Base-by-base conservation (phyloP, 495 filamentous ascomycete genomes). In the Aspergillus baeticus region DNA sequence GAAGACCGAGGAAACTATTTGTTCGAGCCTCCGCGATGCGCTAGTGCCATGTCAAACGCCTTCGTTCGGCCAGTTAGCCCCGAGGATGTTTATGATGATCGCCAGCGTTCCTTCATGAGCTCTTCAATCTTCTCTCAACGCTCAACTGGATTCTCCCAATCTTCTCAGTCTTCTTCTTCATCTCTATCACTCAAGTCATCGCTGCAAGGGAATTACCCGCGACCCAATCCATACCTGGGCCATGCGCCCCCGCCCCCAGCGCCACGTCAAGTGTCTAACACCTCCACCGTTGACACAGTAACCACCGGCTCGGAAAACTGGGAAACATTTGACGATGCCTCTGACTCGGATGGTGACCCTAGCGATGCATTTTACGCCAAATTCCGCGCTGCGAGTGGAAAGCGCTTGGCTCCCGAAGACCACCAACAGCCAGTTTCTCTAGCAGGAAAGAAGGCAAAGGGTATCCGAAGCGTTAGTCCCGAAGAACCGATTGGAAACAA, bases 271-370 rank as follows among this genome's bases (percentile, higher is more conserved):
- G 85, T 86, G n/a, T 91, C 89, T 4, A 85, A 83, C 55, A 83
- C 85, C 8, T 88, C 85, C 3, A 81, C 81, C 14, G 67, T 75
- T 26, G 82, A 80, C 57, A 90, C 87, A 1, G 77, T 73, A 3
- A 79, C 86, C 3, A 87, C 88, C 10, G 90, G 90, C 3, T 93
- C 89, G 0, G 92, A 96, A 71, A 97, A 97, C 69, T 97, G 92
- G 92, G 91, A 97, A 74, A 95, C 90, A 20, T 96, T 91, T 57
- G 88, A 91, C 59, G 87, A 90, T 67, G 83, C 79, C 37, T 87
- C 84, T 3, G 90, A 87, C 51, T 87, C 87, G 0, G 90, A 94
- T 60, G 71, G 70, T 31, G 91, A 92, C 67, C 81, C 82, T 2
- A 85, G 82, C 15, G 88, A 92, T 52, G 77, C 83, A 7, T 92